These are phyloP conservation scores for Podospora fimiseda DNA, from an alignment of 495 filamentous ascomycete genomes.

Conservation along the genomic window DNA sequence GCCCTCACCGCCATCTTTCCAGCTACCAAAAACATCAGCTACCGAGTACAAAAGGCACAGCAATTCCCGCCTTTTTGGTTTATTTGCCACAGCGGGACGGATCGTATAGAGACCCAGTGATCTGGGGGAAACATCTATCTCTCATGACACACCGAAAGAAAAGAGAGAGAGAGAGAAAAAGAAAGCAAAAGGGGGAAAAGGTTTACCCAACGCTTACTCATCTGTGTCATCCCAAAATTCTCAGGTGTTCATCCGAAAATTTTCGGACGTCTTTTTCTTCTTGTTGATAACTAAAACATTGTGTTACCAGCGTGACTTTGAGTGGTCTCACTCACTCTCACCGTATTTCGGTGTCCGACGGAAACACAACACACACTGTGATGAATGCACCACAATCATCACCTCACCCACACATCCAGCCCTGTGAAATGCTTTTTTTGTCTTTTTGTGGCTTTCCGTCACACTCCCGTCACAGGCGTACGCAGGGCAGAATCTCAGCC, in stretches of 20 bases:
- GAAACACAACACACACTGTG: neutral
- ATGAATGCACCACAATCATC: neutral
- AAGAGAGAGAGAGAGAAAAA: neutral
- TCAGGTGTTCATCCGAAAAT: too few species aligned
- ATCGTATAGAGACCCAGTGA: neutral
- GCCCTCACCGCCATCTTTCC: slow-evolving; percentile 1
- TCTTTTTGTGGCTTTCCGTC: neutral
- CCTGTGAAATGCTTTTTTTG: neutral
- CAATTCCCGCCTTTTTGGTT: neutral
- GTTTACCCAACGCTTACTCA: too few species aligned
- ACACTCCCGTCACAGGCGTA: neutral
- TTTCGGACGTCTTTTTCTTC: neutral
- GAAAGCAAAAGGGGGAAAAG: neutral
- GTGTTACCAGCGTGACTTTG: neutral
- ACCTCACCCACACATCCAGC: neutral
- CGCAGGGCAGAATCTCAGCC: slow-evolving; percentile 5
- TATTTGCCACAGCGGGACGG: neutral
- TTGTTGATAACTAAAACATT: neutral
- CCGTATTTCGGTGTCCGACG: neutral
- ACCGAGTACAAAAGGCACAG: slow-evolving; percentile 3
- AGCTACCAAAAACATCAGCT: neutral
- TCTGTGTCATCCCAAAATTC: neutral
- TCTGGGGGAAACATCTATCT: neutral
- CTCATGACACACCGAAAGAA: neutral
- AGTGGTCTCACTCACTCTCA: neutral